Conservation (phyloP, 345 rosid species). For the Eucalyptus caleyi region DNA sequence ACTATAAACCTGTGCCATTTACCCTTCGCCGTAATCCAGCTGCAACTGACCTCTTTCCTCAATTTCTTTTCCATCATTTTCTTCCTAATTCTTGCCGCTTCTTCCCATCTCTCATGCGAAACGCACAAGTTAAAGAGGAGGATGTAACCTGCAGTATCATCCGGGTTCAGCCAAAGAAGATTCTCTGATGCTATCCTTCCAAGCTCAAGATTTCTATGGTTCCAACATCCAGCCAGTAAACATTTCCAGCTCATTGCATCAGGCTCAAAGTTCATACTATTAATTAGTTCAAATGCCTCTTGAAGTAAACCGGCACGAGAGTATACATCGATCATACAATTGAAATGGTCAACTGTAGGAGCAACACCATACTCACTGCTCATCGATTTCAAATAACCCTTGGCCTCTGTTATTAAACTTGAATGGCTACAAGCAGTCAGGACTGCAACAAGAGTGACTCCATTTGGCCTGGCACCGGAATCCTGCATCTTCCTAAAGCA, state of each 20-base stretch:
- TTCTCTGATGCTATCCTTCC: conserved; percentile 54
- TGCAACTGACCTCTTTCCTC: conserved; percentile 64
- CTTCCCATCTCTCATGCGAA: conserved; percentile 48
- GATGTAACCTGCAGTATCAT: conserved; percentile 56
- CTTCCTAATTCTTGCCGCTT: conserved; percentile 52
- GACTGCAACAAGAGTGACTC: conserved; percentile 51
- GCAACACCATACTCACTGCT: conserved; percentile 22
- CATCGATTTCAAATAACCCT: conserved; percentile 36
- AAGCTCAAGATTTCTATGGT: conserved; percentile 42
- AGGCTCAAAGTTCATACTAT: conserved; percentile 46
- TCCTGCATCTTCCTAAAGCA: conserved; percentile 44
- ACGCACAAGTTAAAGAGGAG: conserved; percentile 54
- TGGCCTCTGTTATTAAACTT: conserved; percentile 43
- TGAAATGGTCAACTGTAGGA: conserved; percentile 61
- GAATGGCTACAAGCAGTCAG: conserved; percentile 77
- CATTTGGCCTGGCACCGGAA: conserved; percentile 42
- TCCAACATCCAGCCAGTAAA: conserved; percentile 69
- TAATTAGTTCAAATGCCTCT: conserved; percentile 40
- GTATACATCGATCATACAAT: conserved; percentile 54
- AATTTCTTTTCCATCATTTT: conserved; percentile 44
- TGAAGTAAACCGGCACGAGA: conserved; percentile 51
- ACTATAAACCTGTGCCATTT: conserved; percentile 55
- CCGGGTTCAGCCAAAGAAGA: conserved; percentile 40
- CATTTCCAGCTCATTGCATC: conserved; percentile 75
- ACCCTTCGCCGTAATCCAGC: conserved; percentile 60